These are phyloP conservation scores for Yamadazyma diospyri DNA, from an alignment of 1,139 yeast species.

Conservation along the genomic window DNA sequence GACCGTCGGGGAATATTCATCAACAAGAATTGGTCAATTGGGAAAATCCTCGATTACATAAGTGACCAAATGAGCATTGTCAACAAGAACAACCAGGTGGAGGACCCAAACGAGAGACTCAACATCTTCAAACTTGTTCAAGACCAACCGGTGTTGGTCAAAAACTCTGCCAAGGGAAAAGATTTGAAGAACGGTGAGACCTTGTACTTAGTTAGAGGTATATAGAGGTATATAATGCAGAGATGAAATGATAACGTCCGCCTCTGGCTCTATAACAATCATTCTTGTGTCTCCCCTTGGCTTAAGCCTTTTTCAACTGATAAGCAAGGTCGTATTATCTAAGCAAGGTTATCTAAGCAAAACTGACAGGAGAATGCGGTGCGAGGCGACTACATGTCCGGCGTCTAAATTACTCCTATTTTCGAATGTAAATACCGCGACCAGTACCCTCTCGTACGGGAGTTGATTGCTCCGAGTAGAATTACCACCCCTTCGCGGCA, in stretches of 20 bases:
- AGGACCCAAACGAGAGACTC: constrained; percentile 37
- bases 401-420: no score
- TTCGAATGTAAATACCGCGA: not conserved
- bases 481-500: no score
- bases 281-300: no score
- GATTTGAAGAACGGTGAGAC: constrained; percentile 25
- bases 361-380: no score
- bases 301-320: not conserved
- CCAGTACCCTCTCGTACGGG: no score
- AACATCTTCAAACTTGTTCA: constrained; percentile 39
- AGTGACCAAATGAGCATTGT: constrained; percentile 52
- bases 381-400: no score
- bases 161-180: constrained; percentile 38
- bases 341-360: no score
- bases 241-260: no score
- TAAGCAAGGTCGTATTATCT: no score
- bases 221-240: no score
- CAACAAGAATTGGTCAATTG: constrained; percentile 68
- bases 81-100: constrained; percentile 54
- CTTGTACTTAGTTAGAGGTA: constrained; percentile 42
- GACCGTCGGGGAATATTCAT: constrained; percentile 46
- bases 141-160: constrained; percentile 22
- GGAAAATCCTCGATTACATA: constrained; percentile 70
- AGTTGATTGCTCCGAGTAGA: no score
- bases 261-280: no score